phyloP scores from a whole-genome alignment of 805 yeast species.

The Yamadazyma kitorensis region DNA sequence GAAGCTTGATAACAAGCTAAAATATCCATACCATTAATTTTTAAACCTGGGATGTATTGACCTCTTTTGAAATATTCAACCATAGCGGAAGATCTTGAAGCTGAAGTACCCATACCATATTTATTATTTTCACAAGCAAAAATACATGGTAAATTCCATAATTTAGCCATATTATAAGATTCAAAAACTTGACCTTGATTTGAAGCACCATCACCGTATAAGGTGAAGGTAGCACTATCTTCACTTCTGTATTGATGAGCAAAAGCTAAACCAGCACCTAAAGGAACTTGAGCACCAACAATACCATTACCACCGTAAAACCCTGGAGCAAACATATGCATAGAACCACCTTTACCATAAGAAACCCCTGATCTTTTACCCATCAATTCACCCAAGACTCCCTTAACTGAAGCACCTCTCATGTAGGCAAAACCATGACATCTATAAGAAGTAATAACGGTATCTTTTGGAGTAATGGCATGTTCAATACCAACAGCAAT shows the following conservation, averaged over 20 bases:
- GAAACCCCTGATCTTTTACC: conserved; percentile 95
- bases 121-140: conserved; percentile 98
- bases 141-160: conserved; percentile 93
- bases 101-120: conserved; percentile 99
- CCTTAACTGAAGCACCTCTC: conserved; percentile 92
- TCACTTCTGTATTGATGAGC: conserved; percentile 93
- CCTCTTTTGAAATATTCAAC: conserved; percentile 98
- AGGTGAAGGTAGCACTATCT: conserved; percentile 72
- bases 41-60: conserved; percentile 98
- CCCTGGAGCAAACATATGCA: conserved; percentile 96
- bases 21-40: conserved; percentile 98
- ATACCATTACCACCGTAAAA: conserved; percentile 99
- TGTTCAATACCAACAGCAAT: conserved; percentile 97
- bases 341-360: conserved; percentile 98
- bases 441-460: conserved; percentile 95
- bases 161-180: conserved; percentile 97
- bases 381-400: conserved; percentile 92
- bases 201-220: conserved; percentile 99
- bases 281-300: conserved; percentile 98
- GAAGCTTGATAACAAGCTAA: conserved; percentile 94
- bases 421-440: conserved; percentile 98
- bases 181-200: conserved; percentile 99
- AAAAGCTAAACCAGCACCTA: conserved; percentile 98
- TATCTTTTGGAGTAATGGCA: conserved; percentile 82
- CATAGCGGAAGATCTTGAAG: conserved; percentile 93